Percentiles rank a stretch among this genome's conserved stretches.
Evolutionary conservation across 2,329 filamentous ascomycete genomes (phyloP).

Genomic region (Neopestalotiopsis rosae): DNA sequence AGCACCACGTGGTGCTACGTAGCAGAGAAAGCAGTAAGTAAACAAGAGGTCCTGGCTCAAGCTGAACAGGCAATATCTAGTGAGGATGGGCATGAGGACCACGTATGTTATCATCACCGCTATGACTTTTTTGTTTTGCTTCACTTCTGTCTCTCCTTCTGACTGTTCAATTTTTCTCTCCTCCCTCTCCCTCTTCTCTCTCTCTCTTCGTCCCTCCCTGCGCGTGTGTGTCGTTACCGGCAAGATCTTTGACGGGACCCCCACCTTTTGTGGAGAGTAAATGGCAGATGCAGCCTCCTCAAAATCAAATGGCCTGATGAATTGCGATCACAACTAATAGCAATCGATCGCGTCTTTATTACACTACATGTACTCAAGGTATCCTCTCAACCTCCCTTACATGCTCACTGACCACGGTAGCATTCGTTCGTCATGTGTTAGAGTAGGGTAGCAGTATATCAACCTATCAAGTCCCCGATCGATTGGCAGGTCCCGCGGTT

Average conservation of each 20-base stretch:
- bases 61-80: not conserved
- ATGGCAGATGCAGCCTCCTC: not conserved
- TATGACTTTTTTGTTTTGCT: not conserved
- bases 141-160: not conserved
- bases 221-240: not conserved
- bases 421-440: not conserved
- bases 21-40: not conserved
- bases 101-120: not conserved
- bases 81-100: not conserved
- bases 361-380: not conserved
- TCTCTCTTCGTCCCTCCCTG: not conserved
- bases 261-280: slow-evolving; percentile 1
- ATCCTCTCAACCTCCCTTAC: not conserved
- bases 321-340: slow-evolving; percentile 4
- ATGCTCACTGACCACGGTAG: not conserved
- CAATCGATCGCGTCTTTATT: not conserved
- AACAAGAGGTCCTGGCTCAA: not conserved
- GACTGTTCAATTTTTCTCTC: not conserved
- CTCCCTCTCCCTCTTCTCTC: not conserved
- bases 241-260: not conserved
- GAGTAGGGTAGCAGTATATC: not conserved
- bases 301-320: not conserved
- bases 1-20: not conserved
- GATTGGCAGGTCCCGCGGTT: not conserved
- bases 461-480: not conserved